Percentiles rank a stretch among this genome's conserved stretches.
Evolutionary conservation across 2,329 filamentous ascomycete genomes (phyloP).

Genomic region (Dactylellina haptotyla): DNA sequence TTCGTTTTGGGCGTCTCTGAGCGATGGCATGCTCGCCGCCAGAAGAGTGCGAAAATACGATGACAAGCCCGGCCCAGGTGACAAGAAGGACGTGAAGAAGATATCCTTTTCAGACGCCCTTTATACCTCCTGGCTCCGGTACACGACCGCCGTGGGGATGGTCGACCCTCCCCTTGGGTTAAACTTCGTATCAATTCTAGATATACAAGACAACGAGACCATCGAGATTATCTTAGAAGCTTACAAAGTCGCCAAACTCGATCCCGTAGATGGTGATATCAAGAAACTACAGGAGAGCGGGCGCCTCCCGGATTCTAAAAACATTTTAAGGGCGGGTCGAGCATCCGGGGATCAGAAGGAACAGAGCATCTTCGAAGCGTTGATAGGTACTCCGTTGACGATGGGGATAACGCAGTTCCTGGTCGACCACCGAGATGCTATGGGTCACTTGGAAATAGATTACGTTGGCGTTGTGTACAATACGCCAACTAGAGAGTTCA

Average conservation of each 20-base stretch:
- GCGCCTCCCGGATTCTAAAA: neutral
- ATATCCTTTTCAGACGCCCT: conserved; percentile 5
- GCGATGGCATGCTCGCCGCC: conserved; percentile 1
- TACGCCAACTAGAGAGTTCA: neutral
- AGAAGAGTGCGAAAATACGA: neutral
- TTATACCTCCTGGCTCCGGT: neutral
- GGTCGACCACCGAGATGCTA: neutral
- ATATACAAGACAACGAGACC: conserved; percentile 1
- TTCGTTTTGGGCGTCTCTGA: neutral
- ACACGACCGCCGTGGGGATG: neutral
- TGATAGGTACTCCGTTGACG: neutral
- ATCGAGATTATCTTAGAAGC: conserved; percentile 9
- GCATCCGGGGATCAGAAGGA: neutral
- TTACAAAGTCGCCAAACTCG: neutral
- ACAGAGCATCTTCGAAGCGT: neutral
- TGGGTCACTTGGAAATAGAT: neutral
- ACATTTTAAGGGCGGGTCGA: neutral
- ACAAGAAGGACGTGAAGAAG: too few species aligned
- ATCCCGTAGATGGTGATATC: neutral
- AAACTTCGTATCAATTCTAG: neutral
- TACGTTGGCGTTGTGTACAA: conserved; percentile 1
- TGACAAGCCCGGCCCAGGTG: neutral
- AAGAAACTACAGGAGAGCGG: neutral
- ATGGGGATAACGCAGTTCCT: conserved; percentile 4
- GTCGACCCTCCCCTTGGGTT: neutral